Conservation (phyloP, 345 rosid genomes). For the Acer negundo region DNA sequence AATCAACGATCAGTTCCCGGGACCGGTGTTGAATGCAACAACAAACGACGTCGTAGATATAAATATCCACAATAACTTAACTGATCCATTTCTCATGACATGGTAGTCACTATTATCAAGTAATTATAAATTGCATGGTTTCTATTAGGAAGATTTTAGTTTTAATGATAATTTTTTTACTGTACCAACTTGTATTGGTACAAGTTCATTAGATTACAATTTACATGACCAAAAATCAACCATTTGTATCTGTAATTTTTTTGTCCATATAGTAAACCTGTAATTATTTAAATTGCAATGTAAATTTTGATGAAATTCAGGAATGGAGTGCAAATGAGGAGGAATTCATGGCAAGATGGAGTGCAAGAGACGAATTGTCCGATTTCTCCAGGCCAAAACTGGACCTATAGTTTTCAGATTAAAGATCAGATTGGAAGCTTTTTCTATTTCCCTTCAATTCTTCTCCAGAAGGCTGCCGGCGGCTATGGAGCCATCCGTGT, state of each 20-base stretch:
- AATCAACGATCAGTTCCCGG: constrained; percentile 38
- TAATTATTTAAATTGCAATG: too few relatives aligned
- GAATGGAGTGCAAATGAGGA: constrained; percentile 43
- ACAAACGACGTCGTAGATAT: constrained; percentile 34
- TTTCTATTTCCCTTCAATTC: constrained; percentile 41
- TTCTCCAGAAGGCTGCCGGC: constrained; percentile 39
- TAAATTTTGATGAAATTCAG: background rate
- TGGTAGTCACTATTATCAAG: constrained; percentile 22
- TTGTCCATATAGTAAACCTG: too few relatives aligned
- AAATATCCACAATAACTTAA: constrained; percentile 28
- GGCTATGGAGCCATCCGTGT: constrained; percentile 36
- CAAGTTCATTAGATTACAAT: too few relatives aligned
- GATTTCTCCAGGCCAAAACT: constrained; percentile 26
- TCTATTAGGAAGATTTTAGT: too few relatives aligned
- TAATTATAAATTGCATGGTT: too few relatives aligned
- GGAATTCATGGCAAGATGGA: constrained; percentile 50
- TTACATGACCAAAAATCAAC: too few relatives aligned
- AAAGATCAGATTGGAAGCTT: constrained; percentile 50
- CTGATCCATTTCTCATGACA: constrained; percentile 38
- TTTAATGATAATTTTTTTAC: too few relatives aligned
- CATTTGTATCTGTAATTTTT: too few relatives aligned
- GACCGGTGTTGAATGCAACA: constrained; percentile 34
- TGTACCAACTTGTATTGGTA: too few relatives aligned
- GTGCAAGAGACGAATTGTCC: constrained; percentile 45
- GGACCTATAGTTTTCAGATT: constrained; percentile 34